Evolutionary conservation across 73 alveolate species (phyloP), one percentile per base, ranked within the genome.

Genomic region (Loxodes magnus): DNA sequence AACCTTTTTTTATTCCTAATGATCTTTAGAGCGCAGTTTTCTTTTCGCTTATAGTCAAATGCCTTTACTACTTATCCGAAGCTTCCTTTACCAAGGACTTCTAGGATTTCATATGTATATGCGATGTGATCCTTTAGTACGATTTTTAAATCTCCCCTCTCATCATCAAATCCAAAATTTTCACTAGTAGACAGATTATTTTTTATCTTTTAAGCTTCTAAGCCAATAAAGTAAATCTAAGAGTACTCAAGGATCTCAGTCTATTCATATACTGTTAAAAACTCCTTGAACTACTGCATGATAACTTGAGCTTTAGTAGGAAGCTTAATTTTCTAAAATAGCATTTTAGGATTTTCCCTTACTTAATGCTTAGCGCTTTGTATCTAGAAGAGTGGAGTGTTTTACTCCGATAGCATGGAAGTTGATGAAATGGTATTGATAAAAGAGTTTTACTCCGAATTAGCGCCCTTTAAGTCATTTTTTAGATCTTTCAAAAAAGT

Each of bases 31-130:
- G 97, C 96, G 19, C 68, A 79, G 5, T 59, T 21, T 44, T 81
- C 92, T 54, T 84, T 80, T 25, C 68, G 67, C 61, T 85, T 75
- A 60, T 92, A 95, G 58, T 92, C 98, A 17, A 54, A 62, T 6
- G 95, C 88, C 65, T 88, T 51, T 0, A 83, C 52, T 3, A 90
- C 98, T 54, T 88, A 87, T 12, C 98, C 98, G 56, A 87, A 92
- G 6, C 93, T 75, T 0, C 98, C 98, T 51, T 77, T 61, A 2
- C 98, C 98, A 7, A 92, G 73, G 30, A 74, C 26, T 22, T 68
- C 69, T 14, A 80, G 33, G 34, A 88, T 68, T 67, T 92, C 98
- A 76, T 84, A 92, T 62, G 96, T 51, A 64, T 84, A 92, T 49
- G 66, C 79, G 25, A 92, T 71, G 59, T 92, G 97, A 46, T 88